Evolutionary conservation across 2,329 filamentous ascomycete genomes (phyloP).

Genomic region (Colletotrichum trifolii): DNA sequence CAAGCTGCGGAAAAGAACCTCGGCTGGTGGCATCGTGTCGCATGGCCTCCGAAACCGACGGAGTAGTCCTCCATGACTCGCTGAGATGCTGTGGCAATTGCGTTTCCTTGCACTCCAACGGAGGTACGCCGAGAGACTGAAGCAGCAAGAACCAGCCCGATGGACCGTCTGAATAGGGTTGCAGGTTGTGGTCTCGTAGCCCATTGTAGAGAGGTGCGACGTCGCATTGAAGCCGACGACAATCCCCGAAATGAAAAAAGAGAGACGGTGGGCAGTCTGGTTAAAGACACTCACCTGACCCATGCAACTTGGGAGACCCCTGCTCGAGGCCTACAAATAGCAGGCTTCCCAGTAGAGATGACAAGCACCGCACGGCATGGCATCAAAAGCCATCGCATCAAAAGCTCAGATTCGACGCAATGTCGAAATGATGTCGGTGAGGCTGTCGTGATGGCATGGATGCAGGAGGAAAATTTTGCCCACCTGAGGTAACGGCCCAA

Average conservation of each 20-base stretch:
- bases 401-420: too few species aligned
- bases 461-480: too few species aligned
- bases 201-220: background rate
- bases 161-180: too few species aligned
- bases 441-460: background rate
- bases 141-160: too few species aligned
- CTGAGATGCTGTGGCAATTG: background rate
- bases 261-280: background rate
- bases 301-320: background rate
- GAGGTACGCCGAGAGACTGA: too few species aligned
- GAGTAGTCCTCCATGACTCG: background rate
- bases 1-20: background rate
- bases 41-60: conserved; percentile 2
- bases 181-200: too few species aligned
- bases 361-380: too few species aligned
- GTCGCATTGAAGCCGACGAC: conserved; percentile 6
- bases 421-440: background rate
- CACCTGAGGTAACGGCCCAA: too few species aligned
- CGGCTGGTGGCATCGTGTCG: conserved; percentile 6
- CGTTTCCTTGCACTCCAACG: background rate
- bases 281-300: conserved; percentile 5
- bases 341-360: background rate
- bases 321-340: background rate
- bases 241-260: background rate
- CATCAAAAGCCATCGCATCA: too few species aligned